Conservation (phyloP, 306 rosid species). For the Cucumis melo region DNA sequence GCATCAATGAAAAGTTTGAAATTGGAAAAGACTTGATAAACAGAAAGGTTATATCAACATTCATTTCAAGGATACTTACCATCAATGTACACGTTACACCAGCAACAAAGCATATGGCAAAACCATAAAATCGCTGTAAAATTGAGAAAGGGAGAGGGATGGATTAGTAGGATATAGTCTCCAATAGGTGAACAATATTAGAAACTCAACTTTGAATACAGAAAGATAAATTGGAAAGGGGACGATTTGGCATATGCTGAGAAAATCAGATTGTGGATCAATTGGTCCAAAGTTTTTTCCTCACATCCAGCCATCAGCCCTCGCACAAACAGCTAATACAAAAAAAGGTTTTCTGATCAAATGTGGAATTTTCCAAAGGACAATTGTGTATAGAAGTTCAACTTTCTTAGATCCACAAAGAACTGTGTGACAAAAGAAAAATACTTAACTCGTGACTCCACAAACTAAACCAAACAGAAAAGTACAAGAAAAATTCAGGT, state of each 20-base stretch:
- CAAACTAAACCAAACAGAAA: background rate
- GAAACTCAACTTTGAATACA: background rate
- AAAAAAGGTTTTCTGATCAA: background rate
- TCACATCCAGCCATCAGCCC: background rate
- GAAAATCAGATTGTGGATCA: background rate
- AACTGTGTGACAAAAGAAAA: background rate
- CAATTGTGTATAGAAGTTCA: background rate
- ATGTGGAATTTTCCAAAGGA: background rate
- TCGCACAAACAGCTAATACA: background rate
- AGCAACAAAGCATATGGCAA: constrained; percentile 72
- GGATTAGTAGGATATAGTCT: background rate
- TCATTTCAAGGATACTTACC: constrained; percentile 33
- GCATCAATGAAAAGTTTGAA: background rate
- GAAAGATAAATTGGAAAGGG: background rate
- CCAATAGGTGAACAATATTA: background rate
- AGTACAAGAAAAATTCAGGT: background rate
- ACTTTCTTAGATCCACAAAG: background rate
- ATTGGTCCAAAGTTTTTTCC: background rate
- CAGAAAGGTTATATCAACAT: background rate
- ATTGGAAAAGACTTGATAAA: background rate
- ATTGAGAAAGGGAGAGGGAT: constrained; percentile 10
- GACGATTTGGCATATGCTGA: background rate
- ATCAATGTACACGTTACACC: constrained; percentile 70
- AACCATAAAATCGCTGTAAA: constrained; percentile 74
- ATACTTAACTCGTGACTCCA: background rate